Conservation (phyloP, 2,329 filamentous ascomycete species). For the Calonectria henricotiae region DNA sequence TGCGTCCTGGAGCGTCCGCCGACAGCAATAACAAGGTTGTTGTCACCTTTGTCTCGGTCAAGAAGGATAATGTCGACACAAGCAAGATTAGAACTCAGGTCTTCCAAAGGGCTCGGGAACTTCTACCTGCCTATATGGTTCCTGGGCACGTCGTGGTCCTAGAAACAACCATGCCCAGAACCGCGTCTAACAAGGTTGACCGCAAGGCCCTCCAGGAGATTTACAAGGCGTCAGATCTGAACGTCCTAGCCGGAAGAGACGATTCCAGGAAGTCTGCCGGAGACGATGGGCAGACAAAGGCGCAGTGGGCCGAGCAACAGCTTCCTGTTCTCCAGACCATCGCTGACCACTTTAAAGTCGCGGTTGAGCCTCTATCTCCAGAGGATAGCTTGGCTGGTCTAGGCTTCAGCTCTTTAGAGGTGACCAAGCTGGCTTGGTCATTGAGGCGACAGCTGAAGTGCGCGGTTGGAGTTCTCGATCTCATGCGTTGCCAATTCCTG, state of each 20-base stretch:
- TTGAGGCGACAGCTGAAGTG: conserved; percentile 1
- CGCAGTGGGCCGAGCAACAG: neutral
- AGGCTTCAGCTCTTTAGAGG: conserved; percentile 1
- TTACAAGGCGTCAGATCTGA: neutral
- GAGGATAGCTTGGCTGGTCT: conserved; percentile 4
- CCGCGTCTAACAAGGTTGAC: conserved; percentile 4
- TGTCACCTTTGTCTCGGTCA: conserved; percentile 3
- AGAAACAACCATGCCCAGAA: conserved; percentile 6
- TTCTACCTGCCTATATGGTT: neutral
- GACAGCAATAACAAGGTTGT: conserved; percentile 12
- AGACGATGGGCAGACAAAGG: neutral
- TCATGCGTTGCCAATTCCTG: conserved; percentile 7
- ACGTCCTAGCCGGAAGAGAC: neutral
- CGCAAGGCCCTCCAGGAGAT: conserved; percentile 1
- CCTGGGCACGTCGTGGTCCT: neutral
- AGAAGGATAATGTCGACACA: neutral
- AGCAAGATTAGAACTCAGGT: neutral
- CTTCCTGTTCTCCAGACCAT: neutral
- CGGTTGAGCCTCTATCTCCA: neutral
- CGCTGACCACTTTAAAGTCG: neutral
- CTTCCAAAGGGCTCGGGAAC: conserved; percentile 2
- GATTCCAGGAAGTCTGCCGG: neutral
- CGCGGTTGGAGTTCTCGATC: neutral
- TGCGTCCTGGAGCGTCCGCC: neutral
- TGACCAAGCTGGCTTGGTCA: conserved; percentile 8